Evolutionary conservation across 768 basidiomycete species (phyloP).

Genomic region (Trametes punicea): DNA sequence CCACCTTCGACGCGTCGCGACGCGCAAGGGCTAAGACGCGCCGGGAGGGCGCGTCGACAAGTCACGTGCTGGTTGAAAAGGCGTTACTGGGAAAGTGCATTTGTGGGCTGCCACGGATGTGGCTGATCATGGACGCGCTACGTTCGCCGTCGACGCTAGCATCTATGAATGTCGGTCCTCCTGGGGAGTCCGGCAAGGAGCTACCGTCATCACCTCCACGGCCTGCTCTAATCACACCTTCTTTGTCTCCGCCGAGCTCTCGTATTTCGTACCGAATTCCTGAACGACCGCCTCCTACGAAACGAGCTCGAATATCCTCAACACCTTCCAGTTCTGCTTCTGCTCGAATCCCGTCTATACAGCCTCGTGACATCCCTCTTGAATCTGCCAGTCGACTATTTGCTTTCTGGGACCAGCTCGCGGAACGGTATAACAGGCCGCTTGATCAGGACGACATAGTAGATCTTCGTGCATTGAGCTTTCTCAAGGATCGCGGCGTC

Average conservation of each 20-base stretch:
- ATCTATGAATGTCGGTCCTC: constrained; percentile 11
- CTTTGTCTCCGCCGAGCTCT: constrained; percentile 47
- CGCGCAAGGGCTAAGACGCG: background rate
- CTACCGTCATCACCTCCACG: constrained; percentile 4
- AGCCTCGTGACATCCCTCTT: constrained; percentile 43
- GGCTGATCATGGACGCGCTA: background rate
- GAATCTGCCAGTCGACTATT: constrained; percentile 56
- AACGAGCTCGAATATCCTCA: constrained; percentile 47
- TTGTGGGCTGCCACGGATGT: background rate
- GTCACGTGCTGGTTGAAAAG: constrained; percentile 16
- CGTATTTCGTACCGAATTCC: constrained; percentile 26
- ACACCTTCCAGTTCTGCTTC: constrained; percentile 34
- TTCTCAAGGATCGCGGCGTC: constrained; percentile 71
- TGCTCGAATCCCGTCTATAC: constrained; percentile 18
- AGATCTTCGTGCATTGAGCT: constrained; percentile 55
- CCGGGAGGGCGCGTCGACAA: too few species aligned
- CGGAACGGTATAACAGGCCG: constrained; percentile 59
- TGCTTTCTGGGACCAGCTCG: constrained; percentile 65
- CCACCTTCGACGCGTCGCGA: constrained; percentile 8
- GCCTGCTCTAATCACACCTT: constrained; percentile 45
- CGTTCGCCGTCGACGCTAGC: constrained; percentile 4
- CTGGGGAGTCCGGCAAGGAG: constrained; percentile 1
- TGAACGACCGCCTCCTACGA: constrained; percentile 38
- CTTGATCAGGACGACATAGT: constrained; percentile 81
- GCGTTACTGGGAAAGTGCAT: background rate